Evolutionary conservation across 495 filamentous ascomycete genomes (phyloP), one percentile per base, ranked within the genome.

Genomic region (Talaromyces stipitatus): DNA sequence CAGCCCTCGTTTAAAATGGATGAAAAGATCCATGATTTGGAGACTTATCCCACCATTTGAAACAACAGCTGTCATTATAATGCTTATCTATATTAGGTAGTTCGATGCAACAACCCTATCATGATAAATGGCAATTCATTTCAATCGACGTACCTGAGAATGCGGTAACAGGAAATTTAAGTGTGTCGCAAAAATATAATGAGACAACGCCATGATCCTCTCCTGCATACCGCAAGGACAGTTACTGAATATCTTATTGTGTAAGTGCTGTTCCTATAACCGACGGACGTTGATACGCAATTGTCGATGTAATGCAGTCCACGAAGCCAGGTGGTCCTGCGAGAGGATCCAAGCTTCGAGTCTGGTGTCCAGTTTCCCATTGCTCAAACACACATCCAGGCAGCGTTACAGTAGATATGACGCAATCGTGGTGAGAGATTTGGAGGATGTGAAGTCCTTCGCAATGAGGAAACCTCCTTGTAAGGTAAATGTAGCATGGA

Each of bases 401-500:
- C 29, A 58, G 20, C 36, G 57, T 30, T 43, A 30, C 33, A 24
- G 24, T 20, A 59, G 32, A 33, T 54, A 46, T n/a, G 26, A 46
- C 38, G 57, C 1, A 47, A 59, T 54, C 33, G 57, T 55, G 28
- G 16, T 55, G 28, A 55, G 57, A 2, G 60, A 61, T 16, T 59
- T 58, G 6, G 54, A 18, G 16, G 52, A 59, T 22, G 45, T 62
- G 53, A 64, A 64, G 51, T 64, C 62, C 24, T 57, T 56, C 8
- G 62, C 48, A 43, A 59, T 50, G 22, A 64, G 38, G 30, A 56
- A 64, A 43, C 59, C 60, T 38, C 61, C 61, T 24, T 54, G 23
- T 22, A 57, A 36, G 12, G 59, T 64, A 16, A 64, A 61, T 6
- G 59, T 57, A 0, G 59, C 55, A 48, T 64, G 61, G 24, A 52